phyloP scores from a whole-genome alignment of 2,329 filamentous ascomycete genomes.

The Cryphonectria radicalis region DNA sequence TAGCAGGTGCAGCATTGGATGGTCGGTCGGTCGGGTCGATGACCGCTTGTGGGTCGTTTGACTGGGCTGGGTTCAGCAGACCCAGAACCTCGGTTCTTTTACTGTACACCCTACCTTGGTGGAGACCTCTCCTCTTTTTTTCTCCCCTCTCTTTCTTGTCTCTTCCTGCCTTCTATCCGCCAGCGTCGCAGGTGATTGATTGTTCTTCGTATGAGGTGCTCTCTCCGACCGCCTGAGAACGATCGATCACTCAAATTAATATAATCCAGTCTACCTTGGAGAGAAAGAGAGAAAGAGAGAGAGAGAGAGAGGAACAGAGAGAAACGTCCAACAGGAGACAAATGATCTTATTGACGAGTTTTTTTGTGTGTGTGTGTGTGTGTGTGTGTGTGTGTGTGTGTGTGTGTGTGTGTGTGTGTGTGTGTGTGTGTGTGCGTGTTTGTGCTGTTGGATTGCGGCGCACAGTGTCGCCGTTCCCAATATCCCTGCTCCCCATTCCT shows the following conservation, averaged over 20 bases:
- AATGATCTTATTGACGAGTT: background rate
- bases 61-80: constrained; percentile 3
- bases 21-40: background rate
- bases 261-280: background rate
- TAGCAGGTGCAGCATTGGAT: background rate
- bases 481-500: background rate
- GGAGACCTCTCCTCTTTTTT: background rate
- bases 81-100: constrained; percentile 6
- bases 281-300: background rate
- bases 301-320: background rate
- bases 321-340: background rate
- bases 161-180: background rate
- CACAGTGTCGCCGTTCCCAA: background rate
- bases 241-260: background rate
- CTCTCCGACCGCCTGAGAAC: background rate
- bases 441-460: background rate
- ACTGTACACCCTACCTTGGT: background rate
- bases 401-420: background rate
- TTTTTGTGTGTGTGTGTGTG: background rate
- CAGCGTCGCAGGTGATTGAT: background rate
- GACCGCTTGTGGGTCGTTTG: background rate
- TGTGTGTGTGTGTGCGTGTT: background rate
- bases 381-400: background rate
- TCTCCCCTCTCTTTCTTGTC: background rate
- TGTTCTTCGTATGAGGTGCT: background rate